These are phyloP conservation scores for Trametes elegans DNA, from an alignment of 768 basidiomycete species.

Conservation along the genomic window DNA sequence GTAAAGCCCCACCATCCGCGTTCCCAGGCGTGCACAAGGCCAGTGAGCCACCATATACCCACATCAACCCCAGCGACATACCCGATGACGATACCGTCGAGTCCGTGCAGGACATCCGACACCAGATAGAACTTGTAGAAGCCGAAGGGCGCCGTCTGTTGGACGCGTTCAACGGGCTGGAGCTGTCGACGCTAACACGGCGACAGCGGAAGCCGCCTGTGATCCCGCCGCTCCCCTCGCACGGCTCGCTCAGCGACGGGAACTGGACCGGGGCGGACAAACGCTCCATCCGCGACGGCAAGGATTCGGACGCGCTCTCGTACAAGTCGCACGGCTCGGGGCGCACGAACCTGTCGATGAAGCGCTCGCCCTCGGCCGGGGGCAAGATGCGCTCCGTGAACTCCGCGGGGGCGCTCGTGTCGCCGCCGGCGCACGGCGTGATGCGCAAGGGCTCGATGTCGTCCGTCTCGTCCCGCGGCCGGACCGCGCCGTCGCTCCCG, in stretches of 20 bases:
- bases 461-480: constrained; percentile 52
- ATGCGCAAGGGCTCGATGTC: constrained; percentile 59
- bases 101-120: constrained; percentile 60
- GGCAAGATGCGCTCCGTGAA: constrained; percentile 12
- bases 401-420: constrained; percentile 2
- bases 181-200: constrained; percentile 63
- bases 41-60: constrained; percentile 20
- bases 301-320: constrained; percentile 28
- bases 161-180: constrained; percentile 79
- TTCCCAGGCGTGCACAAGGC: constrained; percentile 25
- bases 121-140: constrained; percentile 67
- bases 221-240: constrained; percentile 23
- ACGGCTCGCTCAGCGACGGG: constrained; percentile 15
- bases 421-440: constrained; percentile 15
- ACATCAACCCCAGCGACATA: constrained; percentile 32
- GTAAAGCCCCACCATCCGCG: constrained; percentile 34
- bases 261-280: constrained; percentile 10
- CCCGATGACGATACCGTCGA: constrained; percentile 57
- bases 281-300: constrained; percentile 18
- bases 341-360: constrained; percentile 23
- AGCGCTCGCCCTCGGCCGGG: constrained; percentile 23
- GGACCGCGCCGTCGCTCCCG: constrained; percentile 17
- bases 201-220: constrained; percentile 38
- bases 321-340: constrained; percentile 26
- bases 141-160: constrained; percentile 67